A percentile compares a stretch with the other conserved stretches of the same genome.
These are phyloP conservation scores for Diutina catenulata DNA, from an alignment of 1,139 yeast genomes.

Conservation along the genomic window DNA sequence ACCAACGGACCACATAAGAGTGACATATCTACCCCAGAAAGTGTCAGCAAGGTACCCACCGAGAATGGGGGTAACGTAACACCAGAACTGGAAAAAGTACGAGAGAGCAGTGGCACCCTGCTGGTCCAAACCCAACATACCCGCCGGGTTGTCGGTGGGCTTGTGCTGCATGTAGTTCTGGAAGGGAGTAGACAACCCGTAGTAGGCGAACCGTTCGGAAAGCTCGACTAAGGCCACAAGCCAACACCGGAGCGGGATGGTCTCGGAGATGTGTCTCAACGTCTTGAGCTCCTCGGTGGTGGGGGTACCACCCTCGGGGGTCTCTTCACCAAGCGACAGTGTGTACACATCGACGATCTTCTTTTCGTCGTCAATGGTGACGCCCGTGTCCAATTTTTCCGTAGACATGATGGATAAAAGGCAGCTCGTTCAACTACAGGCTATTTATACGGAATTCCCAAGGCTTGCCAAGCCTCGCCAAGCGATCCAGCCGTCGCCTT, in stretches of 20 bases:
- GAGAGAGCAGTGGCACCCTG: constrained; percentile 55
- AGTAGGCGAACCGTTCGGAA: constrained; percentile 77
- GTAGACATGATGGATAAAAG: not conserved
- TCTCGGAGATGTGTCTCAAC: constrained; percentile 30
- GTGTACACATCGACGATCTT: not conserved
- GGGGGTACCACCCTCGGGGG: constrained; percentile 17
- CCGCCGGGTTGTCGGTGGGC: constrained; percentile 36
- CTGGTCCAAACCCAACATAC: constrained; percentile 35
- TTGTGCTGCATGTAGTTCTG: constrained; percentile 64
- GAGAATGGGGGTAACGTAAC: constrained; percentile 67
- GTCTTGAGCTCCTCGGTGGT: constrained; percentile 27
- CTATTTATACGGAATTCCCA: too few relatives aligned
- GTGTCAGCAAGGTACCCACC: constrained; percentile 75
- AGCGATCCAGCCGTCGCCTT: too few relatives aligned
- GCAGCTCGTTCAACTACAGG: too few relatives aligned
- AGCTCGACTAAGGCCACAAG: constrained; percentile 70
- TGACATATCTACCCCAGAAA: constrained; percentile 58
- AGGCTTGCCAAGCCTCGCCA: too few relatives aligned
- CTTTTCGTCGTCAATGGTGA: not conserved
- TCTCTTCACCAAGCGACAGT: not conserved
- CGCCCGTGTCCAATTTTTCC: not conserved
- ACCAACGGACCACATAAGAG: constrained; percentile 42
- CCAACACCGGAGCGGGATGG: constrained; percentile 40
- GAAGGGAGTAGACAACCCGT: constrained; percentile 61
- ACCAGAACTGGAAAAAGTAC: constrained; percentile 72